Evolutionary conservation across 2,329 filamentous ascomycete species (phyloP).

Genomic region (Nemania bipapillata): DNA sequence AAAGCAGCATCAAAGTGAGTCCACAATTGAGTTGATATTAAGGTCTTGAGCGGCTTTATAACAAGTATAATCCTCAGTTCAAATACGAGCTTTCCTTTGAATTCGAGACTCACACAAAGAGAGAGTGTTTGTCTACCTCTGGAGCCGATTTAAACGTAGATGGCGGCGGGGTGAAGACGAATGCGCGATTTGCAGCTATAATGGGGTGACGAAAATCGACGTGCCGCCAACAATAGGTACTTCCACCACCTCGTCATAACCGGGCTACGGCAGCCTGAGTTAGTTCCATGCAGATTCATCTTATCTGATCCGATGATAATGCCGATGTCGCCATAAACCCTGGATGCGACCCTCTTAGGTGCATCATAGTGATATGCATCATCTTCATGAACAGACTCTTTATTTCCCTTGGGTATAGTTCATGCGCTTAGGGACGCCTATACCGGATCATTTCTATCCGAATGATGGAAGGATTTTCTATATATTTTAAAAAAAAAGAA

Average conservation of each 20-base stretch:
- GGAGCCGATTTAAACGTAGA: slow-evolving; percentile 6
- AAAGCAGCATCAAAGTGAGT: not conserved
- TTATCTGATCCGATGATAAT: slow-evolving; percentile 67
- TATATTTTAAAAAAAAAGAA: not conserved
- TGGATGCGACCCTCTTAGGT: slow-evolving; percentile 42
- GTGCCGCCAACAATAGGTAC: slow-evolving; percentile 12
- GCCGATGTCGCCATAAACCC: slow-evolving; percentile 55
- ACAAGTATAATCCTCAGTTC: not conserved
- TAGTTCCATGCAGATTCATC: slow-evolving; percentile 54
- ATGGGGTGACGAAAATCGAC: slow-evolving; percentile 29
- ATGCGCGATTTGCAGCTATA: slow-evolving; percentile 36
- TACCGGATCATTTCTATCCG: not conserved
- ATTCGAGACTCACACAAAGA: no score
- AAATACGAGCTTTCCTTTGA: not conserved
- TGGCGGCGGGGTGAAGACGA: not conserved
- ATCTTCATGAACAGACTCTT: slow-evolving; percentile 24
- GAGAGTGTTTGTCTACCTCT: not conserved
- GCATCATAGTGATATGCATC: slow-evolving; percentile 39
- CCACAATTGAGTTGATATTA: not conserved
- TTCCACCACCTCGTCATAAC: slow-evolving; percentile 13
- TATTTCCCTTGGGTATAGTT: not conserved
- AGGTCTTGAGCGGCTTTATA: not conserved
- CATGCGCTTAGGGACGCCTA: not conserved
- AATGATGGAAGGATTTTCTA: not conserved
- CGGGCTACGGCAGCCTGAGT: slow-evolving; percentile 18